Conservation (phyloP, 106 monocot genomes). For the Alisma plantagoaquatica region DNA sequence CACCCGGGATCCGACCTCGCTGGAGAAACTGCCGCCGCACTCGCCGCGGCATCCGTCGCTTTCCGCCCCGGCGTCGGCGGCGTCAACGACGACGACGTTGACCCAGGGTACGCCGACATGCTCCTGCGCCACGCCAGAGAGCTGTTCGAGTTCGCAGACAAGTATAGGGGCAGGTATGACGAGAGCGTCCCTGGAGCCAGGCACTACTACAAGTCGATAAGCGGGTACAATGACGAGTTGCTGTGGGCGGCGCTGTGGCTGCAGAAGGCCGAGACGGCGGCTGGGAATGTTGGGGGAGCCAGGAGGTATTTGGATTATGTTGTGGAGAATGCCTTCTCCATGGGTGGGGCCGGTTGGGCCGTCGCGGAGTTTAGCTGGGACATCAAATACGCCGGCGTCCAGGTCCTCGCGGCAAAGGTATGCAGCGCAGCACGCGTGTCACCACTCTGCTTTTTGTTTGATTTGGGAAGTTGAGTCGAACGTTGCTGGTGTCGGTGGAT, state of each 20-base stretch:
- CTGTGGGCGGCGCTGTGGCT: conserved; percentile 92
- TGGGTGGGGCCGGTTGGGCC: conserved; percentile 64
- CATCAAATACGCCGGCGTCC: conserved; percentile 63
- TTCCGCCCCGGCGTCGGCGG: too few species aligned
- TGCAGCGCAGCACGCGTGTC: too few species aligned
- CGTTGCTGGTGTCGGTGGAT: too few species aligned
- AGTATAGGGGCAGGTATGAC: conserved; percentile 59
- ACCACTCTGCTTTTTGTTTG: too few species aligned
- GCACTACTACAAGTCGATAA: conserved; percentile 61
- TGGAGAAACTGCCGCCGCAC: conserved; percentile 36
- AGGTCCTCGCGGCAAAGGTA: conserved; percentile 58
- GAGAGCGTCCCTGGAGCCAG: conserved; percentile 42
- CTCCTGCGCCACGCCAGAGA: conserved; percentile 26
- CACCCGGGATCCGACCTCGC: conserved; percentile 33
- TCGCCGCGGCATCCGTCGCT: conserved; percentile 36
- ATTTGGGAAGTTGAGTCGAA: too few species aligned
- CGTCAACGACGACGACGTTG: too few species aligned
- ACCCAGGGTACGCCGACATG: conserved; percentile 25
- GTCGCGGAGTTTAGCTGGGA: conserved; percentile 82
- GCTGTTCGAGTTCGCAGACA: conserved; percentile 68
- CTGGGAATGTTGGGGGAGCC: not conserved
- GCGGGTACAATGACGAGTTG: conserved; percentile 74
- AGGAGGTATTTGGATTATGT: conserved; percentile 36
- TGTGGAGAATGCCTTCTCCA: conserved; percentile 23
- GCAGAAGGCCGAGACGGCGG: conserved; percentile 26